Evolutionary conservation across 148 eudicot species (phyloP).

Genomic region (Vaccinium darrowii): DNA sequence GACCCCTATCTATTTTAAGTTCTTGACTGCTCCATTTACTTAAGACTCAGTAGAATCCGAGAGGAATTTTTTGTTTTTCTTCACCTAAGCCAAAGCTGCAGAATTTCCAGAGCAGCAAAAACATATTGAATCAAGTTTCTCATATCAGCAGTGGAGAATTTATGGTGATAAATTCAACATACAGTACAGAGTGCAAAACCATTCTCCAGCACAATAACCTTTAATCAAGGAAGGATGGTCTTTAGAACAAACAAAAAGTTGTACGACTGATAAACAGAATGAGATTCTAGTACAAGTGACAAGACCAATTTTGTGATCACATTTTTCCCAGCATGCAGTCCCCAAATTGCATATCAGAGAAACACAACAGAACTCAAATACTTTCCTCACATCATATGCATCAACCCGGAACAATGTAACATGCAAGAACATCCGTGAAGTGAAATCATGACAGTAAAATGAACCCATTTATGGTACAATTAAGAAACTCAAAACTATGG

Average conservation of each 20-base stretch:
- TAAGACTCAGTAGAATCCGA: neutral
- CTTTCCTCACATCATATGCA: neutral
- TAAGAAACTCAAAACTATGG: neutral
- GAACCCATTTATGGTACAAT: neutral
- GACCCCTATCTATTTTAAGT: neutral
- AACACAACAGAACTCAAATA: neutral
- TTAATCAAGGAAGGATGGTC: neutral
- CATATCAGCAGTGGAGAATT: neutral
- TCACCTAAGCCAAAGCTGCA: neutral
- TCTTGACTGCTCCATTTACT: neutral
- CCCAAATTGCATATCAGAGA: neutral
- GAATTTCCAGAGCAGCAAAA: neutral
- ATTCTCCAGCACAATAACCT: neutral
- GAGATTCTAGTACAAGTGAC: neutral
- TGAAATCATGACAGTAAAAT: neutral
- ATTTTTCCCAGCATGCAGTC: neutral
- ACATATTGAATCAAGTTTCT: neutral
- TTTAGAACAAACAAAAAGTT: neutral
- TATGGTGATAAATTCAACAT: neutral
- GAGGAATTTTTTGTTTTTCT: neutral
- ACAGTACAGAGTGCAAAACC: neutral
- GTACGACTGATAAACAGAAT: neutral
- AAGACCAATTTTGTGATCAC: neutral
- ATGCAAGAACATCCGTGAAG: neutral
- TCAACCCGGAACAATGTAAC: neutral